Evolutionary conservation across 345 rosid species (phyloP).

Genomic region (Gossypium anomalum): DNA sequence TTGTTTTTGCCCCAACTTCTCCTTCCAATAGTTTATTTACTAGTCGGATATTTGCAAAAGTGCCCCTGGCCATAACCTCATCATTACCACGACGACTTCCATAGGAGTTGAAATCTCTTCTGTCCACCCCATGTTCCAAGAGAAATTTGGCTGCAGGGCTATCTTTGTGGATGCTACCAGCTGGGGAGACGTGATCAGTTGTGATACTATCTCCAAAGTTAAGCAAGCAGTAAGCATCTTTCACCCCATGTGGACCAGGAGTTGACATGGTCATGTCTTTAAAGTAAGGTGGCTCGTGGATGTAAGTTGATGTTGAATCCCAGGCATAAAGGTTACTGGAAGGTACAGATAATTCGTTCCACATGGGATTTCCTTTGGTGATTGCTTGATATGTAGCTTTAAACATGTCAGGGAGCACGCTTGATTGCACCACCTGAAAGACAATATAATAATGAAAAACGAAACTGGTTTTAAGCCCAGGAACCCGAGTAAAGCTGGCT

Average conservation of each 20-base stretch:
- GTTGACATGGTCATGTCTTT: slow-evolving; percentile 91
- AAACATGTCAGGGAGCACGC: slow-evolving; percentile 85
- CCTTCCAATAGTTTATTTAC: slow-evolving; percentile 78
- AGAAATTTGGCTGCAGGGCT: slow-evolving; percentile 87
- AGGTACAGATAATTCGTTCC: slow-evolving; percentile 74
- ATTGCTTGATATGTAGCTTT: slow-evolving; percentile 81
- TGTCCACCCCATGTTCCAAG: slow-evolving; percentile 71
- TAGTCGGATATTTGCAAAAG: slow-evolving; percentile 75
- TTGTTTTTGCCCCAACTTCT: slow-evolving; percentile 87
- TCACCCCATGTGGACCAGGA: slow-evolving; percentile 75
- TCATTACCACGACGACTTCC: slow-evolving; percentile 92
- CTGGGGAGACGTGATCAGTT: slow-evolving; percentile 90
- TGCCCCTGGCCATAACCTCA: slow-evolving; percentile 85
- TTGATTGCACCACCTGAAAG: slow-evolving; percentile 73
- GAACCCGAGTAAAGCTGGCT: slow-evolving; percentile 9
- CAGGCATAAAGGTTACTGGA: slow-evolving; percentile 62
- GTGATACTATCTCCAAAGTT: slow-evolving; percentile 89
- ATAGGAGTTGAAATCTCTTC: slow-evolving; percentile 82
- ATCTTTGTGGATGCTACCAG: slow-evolving; percentile 90
- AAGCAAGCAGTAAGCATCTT: slow-evolving; percentile 82
- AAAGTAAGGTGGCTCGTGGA: slow-evolving; percentile 88
- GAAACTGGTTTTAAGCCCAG: neutral
- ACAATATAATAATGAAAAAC: neutral
- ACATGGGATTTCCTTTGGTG: slow-evolving; percentile 85
- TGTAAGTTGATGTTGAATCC: slow-evolving; percentile 81